phyloP scores from a whole-genome alignment of 2,329 filamentous ascomycete genomes.

The Fusarium avenaceum region DNA sequence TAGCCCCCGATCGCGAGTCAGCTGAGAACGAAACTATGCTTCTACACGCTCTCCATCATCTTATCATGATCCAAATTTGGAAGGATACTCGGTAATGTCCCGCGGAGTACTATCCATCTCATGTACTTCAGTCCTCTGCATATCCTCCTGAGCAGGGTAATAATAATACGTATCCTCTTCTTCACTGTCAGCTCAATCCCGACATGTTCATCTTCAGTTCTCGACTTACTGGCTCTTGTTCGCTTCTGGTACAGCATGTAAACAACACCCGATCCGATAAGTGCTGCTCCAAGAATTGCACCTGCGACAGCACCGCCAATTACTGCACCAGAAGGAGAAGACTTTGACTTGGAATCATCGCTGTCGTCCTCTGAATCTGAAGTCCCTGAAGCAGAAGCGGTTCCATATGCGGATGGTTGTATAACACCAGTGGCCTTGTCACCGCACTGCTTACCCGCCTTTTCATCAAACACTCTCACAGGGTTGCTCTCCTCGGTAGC shows the following conservation, averaged over 20 bases:
- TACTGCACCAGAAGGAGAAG: constrained; percentile 3
- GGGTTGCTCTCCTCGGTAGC: constrained; percentile 34
- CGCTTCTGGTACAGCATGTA: constrained; percentile 7
- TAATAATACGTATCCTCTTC: constrained; percentile 3
- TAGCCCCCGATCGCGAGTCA: too few species aligned
- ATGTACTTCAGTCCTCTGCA: constrained; percentile 5
- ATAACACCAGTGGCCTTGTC: constrained; percentile 16
- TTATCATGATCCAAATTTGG: background rate
- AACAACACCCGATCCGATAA: constrained; percentile 14
- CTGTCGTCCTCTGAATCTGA: background rate
- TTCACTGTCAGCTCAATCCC: background rate
- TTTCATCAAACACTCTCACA: constrained; percentile 24
- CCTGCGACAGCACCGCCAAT: constrained; percentile 30
- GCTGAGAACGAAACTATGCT: too few species aligned
- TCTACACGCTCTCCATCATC: too few species aligned
- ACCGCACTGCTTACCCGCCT: constrained; percentile 17
- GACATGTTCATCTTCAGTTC: too few species aligned
- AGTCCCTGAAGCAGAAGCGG: background rate
- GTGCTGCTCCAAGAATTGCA: background rate
- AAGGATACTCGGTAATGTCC: background rate
- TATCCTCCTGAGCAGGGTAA: constrained; percentile 12
- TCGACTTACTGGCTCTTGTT: background rate
- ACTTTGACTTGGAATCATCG: background rate
- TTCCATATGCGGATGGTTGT: constrained; percentile 19
- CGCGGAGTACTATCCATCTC: constrained; percentile 10